Base-by-base conservation (phyloP, 208 protist genomes). In the Porcisia hertigi region DNA sequence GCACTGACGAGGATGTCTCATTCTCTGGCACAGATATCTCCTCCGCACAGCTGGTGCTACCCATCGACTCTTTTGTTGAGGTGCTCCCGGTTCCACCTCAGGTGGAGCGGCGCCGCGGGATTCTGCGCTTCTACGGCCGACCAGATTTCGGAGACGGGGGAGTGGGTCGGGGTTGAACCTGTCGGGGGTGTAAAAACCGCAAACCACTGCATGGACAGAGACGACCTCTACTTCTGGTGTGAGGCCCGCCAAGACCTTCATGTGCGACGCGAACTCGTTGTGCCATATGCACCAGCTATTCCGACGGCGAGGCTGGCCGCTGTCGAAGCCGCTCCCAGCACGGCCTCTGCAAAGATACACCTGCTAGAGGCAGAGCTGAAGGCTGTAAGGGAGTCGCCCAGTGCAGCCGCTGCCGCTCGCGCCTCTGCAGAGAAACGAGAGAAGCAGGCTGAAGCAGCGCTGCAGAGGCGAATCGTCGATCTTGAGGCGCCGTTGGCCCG, bases 91-190 rank as follows among this genome's bases (percentile, higher is more conserved):
- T 75, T 25, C 47, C 66, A 30, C 77, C 69, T 62, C 80, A 83
- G 71, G 73, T 73, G 39, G 84, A 80, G 64, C 66, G 57, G 34
- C 86, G 89, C n/a, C 89, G 84, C 45, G 89, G 89, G 36, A 76
- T 94, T 54, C 71, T 94, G 47, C 89, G 87, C 39, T 94, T 88
- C 69, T 43, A 86, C 20, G 86, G 89, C 18, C 65, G 74, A 7
- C 88, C 86, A 1, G 80, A 90, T 65, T 94, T 94, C 59, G 83
- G 83, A 9, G 70, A 82, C 12, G 89, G 89, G 89, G 7, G 66
- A 83, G 47, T 94, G 89, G 89, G 83, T 73, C 2, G 89, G 89
- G 0, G 77, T 94, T 8, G 89, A 94, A 63, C 80, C 91, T 16
- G 79, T 94, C 53, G 85, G 82, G 43, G 69, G 71, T 66, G 62